Evolutionary conservation across 768 basidiomycete genomes (phyloP), one percentile per base, ranked within the genome.

Genomic region (Coprinellus micaceus): DNA sequence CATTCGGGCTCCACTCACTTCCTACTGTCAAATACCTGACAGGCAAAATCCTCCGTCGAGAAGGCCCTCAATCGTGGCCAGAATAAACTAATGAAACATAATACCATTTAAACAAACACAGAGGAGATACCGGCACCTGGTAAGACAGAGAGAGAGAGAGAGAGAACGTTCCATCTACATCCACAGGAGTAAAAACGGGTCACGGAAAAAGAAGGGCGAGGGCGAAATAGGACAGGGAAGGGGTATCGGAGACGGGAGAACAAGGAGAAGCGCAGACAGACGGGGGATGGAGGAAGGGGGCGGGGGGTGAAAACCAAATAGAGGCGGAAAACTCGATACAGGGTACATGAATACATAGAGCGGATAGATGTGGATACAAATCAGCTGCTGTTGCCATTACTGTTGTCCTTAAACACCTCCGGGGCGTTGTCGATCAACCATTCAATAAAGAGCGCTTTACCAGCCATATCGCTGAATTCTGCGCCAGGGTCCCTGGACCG

Each of bases 391-490:
- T 33, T 13, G 6, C 33, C 33, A 6, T 6, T 33, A 61, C 58
- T 30, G 55, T 64, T 51, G 54, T 56, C 61, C 50, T 69, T 69
- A 66, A 82, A 83, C 63, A 89, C 73, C 24, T 70, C 69, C 39
- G 77, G 80, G 12, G 91, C 91, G 66, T 96, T 89, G 67, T 98
- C 94, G 58, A 98, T 85, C 61, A 98, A 82, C 89, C 94, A 97
- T 70, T 97, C 94, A 50, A 99, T 79, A 64, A 89, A 84, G 57
- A 94, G 80, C 5, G 96, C 92, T 72, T 96, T 98, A 52, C 93
- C 92, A 7, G 92, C 95, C 91, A 98, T 98, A 70, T 99, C 96
- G 64, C 86, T 89, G 74, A 98, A 98, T 74, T 98, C 97, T 17
- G 91, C 84, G 25, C 81, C 79, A 3, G 89, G 85, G 67, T 95